Conservation (phyloP, 805 yeast species). For the Metschnikowia hibisci region DNA sequence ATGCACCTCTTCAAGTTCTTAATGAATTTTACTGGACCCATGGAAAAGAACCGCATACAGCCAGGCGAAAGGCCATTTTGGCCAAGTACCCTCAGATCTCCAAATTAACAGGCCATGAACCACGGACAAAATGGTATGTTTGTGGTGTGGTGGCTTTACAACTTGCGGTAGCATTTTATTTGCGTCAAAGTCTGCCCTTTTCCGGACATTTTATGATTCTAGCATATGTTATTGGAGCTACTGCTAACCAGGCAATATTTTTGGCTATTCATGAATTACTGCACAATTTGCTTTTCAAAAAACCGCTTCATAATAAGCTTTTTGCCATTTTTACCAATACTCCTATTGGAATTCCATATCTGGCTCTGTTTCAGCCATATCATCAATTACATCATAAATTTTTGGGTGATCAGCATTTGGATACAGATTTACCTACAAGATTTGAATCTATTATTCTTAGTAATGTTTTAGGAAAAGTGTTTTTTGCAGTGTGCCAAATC, state of each 20-base stretch:
- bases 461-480: constrained; percentile 79
- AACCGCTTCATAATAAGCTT: constrained; percentile 71
- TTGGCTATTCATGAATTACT: constrained; percentile 85
- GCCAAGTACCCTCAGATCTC: constrained; percentile 75
- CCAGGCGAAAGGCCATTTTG: constrained; percentile 68
- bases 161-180: constrained; percentile 55
- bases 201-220: constrained; percentile 51
- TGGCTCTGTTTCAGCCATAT: constrained; percentile 85
- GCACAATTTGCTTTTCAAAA: constrained; percentile 80
- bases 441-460: constrained; percentile 73
- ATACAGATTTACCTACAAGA: constrained; percentile 83
- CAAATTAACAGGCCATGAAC: constrained; percentile 81
- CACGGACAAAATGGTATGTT: constrained; percentile 75
- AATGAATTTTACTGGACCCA: constrained; percentile 83
- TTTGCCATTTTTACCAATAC: constrained; percentile 74
- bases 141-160: constrained; percentile 65
- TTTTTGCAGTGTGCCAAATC: constrained; percentile 86
- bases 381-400: constrained; percentile 91
- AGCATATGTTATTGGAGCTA: constrained; percentile 82
- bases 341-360: constrained; percentile 87
- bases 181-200: constrained; percentile 53
- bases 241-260: constrained; percentile 78
- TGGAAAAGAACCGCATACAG: constrained; percentile 75
- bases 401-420: constrained; percentile 76
- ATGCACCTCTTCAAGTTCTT: constrained; percentile 37